Evolutionary conservation across 2,329 filamentous ascomycete genomes (phyloP).

Genomic region (Pestalotiopsis sp.): DNA sequence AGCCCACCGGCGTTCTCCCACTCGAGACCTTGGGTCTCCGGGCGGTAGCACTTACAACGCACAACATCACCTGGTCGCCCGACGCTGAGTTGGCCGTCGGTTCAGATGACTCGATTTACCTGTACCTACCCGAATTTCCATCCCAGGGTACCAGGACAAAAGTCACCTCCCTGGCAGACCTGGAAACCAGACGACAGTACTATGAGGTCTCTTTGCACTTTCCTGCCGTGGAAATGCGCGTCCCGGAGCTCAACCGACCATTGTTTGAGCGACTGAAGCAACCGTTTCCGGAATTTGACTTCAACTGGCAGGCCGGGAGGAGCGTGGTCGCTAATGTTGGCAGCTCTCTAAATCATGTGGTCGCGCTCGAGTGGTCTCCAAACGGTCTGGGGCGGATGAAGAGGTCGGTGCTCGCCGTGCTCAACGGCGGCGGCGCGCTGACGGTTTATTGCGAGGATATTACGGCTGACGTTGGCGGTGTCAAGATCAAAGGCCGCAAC

Average conservation of each 20-base stretch:
- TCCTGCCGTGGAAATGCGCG: constrained; percentile 28
- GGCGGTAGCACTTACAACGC: constrained; percentile 46
- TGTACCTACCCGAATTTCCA: constrained; percentile 52
- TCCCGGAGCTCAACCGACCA: constrained; percentile 30
- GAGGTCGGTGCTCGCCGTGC: constrained; percentile 52
- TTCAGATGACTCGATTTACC: constrained; percentile 56
- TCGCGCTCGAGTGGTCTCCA: constrained; percentile 60
- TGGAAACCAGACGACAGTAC: constrained; percentile 30
- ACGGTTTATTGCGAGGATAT: constrained; percentile 54
- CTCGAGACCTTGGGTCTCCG: constrained; percentile 48
- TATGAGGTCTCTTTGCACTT: constrained; percentile 34
- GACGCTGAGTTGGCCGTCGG: constrained; percentile 60
- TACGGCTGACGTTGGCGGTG: constrained; percentile 23
- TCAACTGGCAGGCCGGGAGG: constrained; percentile 46
- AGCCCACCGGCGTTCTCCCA: constrained; percentile 41
- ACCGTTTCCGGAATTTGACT: constrained; percentile 30
- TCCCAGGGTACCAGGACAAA: constrained; percentile 21
- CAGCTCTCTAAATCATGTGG: constrained; percentile 56
- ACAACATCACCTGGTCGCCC: constrained; percentile 55
- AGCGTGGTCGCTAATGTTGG: constrained; percentile 51
- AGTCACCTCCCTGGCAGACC: constrained; percentile 12
- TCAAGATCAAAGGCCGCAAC: constrained; percentile 34
- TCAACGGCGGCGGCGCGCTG: constrained; percentile 54
- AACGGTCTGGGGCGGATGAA: constrained; percentile 57
- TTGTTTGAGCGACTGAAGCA: constrained; percentile 29